Evolutionary conservation across 2,329 filamentous ascomycete genomes (phyloP).

Genomic region (Akanthomyces dipterigenus): DNA sequence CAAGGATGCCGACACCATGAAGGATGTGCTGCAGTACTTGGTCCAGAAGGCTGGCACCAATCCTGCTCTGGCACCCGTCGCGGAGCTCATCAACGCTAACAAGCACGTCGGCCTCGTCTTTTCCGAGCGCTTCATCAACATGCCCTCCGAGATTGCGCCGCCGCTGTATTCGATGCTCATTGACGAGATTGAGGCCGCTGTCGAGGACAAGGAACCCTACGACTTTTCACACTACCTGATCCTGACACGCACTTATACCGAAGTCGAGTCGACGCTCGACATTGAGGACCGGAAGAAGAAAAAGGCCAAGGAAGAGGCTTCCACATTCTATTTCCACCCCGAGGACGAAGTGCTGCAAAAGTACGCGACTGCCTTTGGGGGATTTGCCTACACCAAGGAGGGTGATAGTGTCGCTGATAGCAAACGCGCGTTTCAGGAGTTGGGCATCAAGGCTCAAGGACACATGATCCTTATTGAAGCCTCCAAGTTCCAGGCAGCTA

Average conservation of each 20-base stretch:
- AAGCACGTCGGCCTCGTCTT: conserved; percentile 75
- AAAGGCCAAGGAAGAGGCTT: conserved; percentile 53
- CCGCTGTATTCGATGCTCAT: conserved; percentile 92
- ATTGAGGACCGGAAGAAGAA: conserved; percentile 54
- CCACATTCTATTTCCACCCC: conserved; percentile 86
- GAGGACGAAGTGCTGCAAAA: conserved; percentile 87
- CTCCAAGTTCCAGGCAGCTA: conserved; percentile 64
- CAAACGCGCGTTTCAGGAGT: conserved; percentile 89
- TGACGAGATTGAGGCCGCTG: conserved; percentile 82
- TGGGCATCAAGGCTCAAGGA: conserved; percentile 78
- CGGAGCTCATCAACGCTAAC: conserved; percentile 45
- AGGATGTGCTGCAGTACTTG: conserved; percentile 67
- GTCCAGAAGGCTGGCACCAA: conserved; percentile 46
- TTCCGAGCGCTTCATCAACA: conserved; percentile 93
- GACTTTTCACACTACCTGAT: conserved; percentile 90
- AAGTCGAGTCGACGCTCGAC: conserved; percentile 76
- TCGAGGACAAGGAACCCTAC: conserved; percentile 88
- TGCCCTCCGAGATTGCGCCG: conserved; percentile 86
- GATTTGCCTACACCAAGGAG: conserved; percentile 73
- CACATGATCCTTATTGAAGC: conserved; percentile 84
- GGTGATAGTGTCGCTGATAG: conserved; percentile 80
- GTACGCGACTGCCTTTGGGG: conserved; percentile 62
- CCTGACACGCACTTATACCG: conserved; percentile 84
- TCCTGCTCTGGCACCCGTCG: conserved; percentile 48
- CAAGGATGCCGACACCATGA: conserved; percentile 65